Evolutionary conservation across 2,329 filamentous ascomycete species (phyloP).

Genomic region (Tolypocladium capitatum): DNA sequence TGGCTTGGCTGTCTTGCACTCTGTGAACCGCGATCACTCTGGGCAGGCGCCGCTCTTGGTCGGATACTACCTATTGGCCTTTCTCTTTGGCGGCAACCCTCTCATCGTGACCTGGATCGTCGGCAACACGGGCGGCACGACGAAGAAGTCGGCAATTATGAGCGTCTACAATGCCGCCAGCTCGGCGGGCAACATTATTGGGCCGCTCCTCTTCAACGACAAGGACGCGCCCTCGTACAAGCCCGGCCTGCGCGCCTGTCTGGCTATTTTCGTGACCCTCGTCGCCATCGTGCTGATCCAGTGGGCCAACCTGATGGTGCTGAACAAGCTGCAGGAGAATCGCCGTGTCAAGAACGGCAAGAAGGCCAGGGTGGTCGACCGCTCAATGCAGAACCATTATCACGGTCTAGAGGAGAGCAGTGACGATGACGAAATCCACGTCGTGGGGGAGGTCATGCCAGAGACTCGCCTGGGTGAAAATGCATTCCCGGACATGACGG

Average conservation of each 20-base stretch:
- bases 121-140: conserved; percentile 53
- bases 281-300: conserved; percentile 40
- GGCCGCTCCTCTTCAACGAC: conserved; percentile 46
- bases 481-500: conserved; percentile 47
- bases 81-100: conserved; percentile 53
- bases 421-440: conserved; percentile 1
- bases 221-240: conserved; percentile 45
- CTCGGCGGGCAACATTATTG: conserved; percentile 53
- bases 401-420: conserved; percentile 8
- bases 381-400: conserved; percentile 45
- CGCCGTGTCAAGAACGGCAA: conserved; percentile 47
- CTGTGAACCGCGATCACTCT: conserved; percentile 30
- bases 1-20: conserved; percentile 42
- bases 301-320: conserved; percentile 36
- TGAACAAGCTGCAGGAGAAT: conserved; percentile 43
- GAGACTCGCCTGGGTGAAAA: conserved; percentile 27
- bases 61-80: conserved; percentile 53
- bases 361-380: conserved; percentile 42
- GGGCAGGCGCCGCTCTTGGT: conserved; percentile 31
- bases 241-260: conserved; percentile 40
- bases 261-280: conserved; percentile 41
- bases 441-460: conserved; percentile 10
- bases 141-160: conserved; percentile 53
- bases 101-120: conserved; percentile 57
- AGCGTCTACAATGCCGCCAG: conserved; percentile 50